Percentiles rank a stretch among this genome's conserved stretches.
These are phyloP conservation scores for Physcomitrium patens DNA, from an alignment of 225 moss, liverwort and hornwort genomes.

Conservation along the genomic window DNA sequence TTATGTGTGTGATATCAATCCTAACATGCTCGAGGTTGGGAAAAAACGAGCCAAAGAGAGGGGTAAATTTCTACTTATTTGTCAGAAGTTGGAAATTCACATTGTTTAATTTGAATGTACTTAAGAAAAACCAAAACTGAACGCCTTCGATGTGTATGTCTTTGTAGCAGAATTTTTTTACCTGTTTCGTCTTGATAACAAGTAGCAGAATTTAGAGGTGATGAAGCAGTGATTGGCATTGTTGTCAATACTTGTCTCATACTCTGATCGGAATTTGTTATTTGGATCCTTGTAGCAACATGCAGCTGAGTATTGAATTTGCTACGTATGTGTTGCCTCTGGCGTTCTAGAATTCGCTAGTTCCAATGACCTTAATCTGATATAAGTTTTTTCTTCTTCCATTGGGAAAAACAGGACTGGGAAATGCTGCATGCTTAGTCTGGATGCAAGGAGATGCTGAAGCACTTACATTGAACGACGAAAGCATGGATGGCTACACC, in stretches of 20 bases:
- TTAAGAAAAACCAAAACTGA: neutral
- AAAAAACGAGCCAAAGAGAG: slow-evolving; percentile 72
- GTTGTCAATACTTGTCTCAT: neutral
- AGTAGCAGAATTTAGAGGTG: neutral
- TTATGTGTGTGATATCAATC: slow-evolving; percentile 94
- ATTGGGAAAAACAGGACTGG: slow-evolving; percentile 61
- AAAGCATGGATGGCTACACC: slow-evolving; percentile 91
- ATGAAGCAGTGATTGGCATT: slow-evolving; percentile 6
- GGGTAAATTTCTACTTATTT: slow-evolving; percentile 49
- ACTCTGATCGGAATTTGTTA: neutral
- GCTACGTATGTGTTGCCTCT: neutral
- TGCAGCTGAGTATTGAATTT: slow-evolving; percentile 5
- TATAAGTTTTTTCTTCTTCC: slow-evolving; percentile 14
- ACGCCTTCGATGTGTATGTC: neutral
- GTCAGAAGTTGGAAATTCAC: slow-evolving; percentile 8
- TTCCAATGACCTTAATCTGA: neutral
- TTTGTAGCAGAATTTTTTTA: neutral
- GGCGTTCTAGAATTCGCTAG: neutral
- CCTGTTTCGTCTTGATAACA: neutral
- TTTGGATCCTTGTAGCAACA: neutral
- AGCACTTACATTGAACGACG: slow-evolving; percentile 71
- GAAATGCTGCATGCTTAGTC: slow-evolving; percentile 66
- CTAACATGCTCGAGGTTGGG: slow-evolving; percentile 91
- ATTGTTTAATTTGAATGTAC: slow-evolving; percentile 1
- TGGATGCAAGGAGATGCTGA: slow-evolving; percentile 99